Conservation (phyloP, 345 rosid species). For the Gossypium mustelinum region DNA sequence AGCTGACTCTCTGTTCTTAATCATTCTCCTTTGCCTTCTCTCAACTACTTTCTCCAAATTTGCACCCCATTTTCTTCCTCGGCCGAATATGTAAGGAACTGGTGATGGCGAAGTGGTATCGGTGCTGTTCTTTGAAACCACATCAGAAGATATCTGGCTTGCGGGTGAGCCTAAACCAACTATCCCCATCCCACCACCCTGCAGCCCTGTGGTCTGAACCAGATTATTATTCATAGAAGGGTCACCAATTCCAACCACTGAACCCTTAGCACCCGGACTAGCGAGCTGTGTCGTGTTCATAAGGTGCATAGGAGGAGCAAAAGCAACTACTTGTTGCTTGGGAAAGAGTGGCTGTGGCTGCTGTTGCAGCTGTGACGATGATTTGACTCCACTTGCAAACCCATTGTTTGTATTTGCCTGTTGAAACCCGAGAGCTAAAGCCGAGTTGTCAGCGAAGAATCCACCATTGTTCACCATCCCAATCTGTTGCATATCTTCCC, state of each 20-base stretch:
- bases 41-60: constrained; percentile 82
- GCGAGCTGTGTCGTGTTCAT: constrained; percentile 31
- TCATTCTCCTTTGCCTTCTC: constrained; percentile 97
- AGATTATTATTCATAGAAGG: constrained; percentile 38
- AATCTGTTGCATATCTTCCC: constrained; percentile 58
- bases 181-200: constrained; percentile 38
- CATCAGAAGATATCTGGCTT: constrained; percentile 47
- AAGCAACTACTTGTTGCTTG: constrained; percentile 53
- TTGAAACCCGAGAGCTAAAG: constrained; percentile 51
- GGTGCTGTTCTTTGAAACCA: constrained; percentile 44
- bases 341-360: constrained; percentile 51
- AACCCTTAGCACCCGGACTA: constrained; percentile 40
- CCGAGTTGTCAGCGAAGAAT: constrained; percentile 41
- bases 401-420: constrained; percentile 47
- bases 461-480: constrained; percentile 38
- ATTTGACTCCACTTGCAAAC: constrained; percentile 36
- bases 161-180: constrained; percentile 61
- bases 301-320: constrained; percentile 45
- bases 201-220: constrained; percentile 33
- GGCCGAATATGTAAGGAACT: constrained; percentile 59
- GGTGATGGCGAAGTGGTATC: constrained; percentile 68
- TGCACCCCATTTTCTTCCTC: constrained; percentile 62
- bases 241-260: constrained; percentile 39
- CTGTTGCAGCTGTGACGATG: constrained; percentile 17
- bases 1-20: constrained; percentile 95